These are phyloP conservation scores for Daedalea quercina DNA, from an alignment of 768 basidiomycete species.

Conservation along the genomic window DNA sequence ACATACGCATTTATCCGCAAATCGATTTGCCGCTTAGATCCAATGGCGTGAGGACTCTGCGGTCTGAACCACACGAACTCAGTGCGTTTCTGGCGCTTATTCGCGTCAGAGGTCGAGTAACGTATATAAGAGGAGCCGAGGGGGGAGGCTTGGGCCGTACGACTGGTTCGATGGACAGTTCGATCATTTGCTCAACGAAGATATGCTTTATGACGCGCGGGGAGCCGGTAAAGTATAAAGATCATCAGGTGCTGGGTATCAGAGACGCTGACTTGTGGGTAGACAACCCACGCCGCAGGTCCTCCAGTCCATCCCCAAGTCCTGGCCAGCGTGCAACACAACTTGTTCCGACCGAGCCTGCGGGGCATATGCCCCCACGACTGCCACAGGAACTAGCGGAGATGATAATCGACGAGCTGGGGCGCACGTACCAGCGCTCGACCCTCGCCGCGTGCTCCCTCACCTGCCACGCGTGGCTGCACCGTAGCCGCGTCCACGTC, in stretches of 20 bases:
- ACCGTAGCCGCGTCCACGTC: slow-evolving; percentile 2
- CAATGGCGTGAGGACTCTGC: too few species aligned
- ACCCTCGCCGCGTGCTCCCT: slow-evolving; percentile 3
- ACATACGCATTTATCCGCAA: too few species aligned
- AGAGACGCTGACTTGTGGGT: neutral
- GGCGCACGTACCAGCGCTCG: neutral
- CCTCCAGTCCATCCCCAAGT: neutral
- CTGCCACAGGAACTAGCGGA: slow-evolving; percentile 1
- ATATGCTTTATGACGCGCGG: neutral
- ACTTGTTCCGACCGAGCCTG: neutral
- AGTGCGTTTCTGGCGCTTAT: too few species aligned
- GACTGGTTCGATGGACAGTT: neutral
- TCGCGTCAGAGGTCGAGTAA: too few species aligned
- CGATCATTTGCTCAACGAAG: neutral
- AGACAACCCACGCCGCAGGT: neutral
- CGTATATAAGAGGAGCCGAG: neutral
- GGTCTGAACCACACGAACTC: too few species aligned
- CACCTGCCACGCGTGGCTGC: slow-evolving; percentile 2
- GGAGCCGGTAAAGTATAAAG: neutral
- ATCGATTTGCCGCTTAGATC: too few species aligned
- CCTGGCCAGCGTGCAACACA: neutral
- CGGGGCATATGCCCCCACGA: neutral
- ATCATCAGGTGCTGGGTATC: neutral
- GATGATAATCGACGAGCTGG: slow-evolving; percentile 3
- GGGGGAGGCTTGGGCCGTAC: neutral